Evolutionary conservation across 495 filamentous ascomycete species (phyloP), one percentile per base, ranked within the genome.

Genomic region (Penicillium atrosanguineum): DNA sequence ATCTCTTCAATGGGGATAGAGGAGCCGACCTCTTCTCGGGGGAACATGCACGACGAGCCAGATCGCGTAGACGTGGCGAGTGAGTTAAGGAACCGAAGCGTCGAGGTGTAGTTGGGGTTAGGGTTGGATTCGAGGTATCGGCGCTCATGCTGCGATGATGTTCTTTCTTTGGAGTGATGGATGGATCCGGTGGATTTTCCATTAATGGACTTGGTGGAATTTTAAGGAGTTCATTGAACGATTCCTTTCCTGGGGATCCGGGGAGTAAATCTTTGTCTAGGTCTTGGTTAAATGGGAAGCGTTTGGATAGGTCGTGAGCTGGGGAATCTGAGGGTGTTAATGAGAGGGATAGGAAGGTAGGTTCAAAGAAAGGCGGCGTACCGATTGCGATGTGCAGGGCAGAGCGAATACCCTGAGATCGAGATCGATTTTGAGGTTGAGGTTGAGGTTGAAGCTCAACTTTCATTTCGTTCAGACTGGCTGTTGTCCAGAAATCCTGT

Each of bases 251-350:
- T 11, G 38, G 38, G 19, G 4, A 9, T 5, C 16, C 14, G 16
- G 20, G 31, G 43, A 36, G 44, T 46, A 3, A 6, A 7, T 7
- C 37, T 37, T 38, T 62, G 46, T 67, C 66, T 1, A 38, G 36
- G 7, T 50, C 63, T 6, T 71, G 52, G 45, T 65, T 71, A 60
- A 70, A 69, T 6, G 68, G 68, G 46, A 66, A 68, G 36, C 56
- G 58, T 29, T 44, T 62, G 50, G 59, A 62, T 12, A 69, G 61
- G 34, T 54, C 56, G 46, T 7, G 42, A 43, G 26, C 51, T 51
- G 42, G 37, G 14, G n/a, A 1, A 19, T 20, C 38, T 16, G 38
- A 19, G 19, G n/a, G 19, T 16, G 37, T 39, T 1, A 19, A 40
- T 40, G 38, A 40, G 3, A 37, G 7, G n/a, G 7, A 37, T 37